phyloP scores from a whole-genome alignment of 2,329 filamentous ascomycete species.

The Trichoderma hamatum region DNA sequence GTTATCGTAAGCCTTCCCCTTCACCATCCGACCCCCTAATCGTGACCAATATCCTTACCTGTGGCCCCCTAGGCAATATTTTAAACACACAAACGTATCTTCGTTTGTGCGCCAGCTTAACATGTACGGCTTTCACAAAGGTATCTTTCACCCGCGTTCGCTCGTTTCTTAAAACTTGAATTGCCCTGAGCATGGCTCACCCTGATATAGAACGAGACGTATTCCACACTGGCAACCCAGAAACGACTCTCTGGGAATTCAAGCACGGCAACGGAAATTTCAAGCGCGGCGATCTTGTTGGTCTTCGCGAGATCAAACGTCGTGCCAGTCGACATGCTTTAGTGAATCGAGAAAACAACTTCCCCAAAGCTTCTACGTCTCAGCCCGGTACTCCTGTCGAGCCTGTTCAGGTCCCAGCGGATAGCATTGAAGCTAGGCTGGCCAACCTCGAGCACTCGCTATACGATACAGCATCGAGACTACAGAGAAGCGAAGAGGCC shows the following conservation, averaged over 20 bases:
- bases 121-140: slow-evolving; percentile 99
- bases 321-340: slow-evolving; percentile 90
- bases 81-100: slow-evolving; percentile 98
- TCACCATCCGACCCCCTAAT: not conserved
- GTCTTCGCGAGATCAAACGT: slow-evolving; percentile 92
- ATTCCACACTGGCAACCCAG: slow-evolving; percentile 91
- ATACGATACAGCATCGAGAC: slow-evolving; percentile 75
- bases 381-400: slow-evolving; percentile 86
- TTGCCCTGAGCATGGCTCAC: not conserved
- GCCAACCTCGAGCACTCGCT: slow-evolving; percentile 77
- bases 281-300: slow-evolving; percentile 89
- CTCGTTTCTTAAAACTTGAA: not conserved
- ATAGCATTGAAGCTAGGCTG: slow-evolving; percentile 76
- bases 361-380: slow-evolving; percentile 72
- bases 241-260: slow-evolving; percentile 96
- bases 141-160: slow-evolving; percentile 49
- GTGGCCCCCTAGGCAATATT: slow-evolving; percentile 76
- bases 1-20: slow-evolving; percentile 73
- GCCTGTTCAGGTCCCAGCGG: slow-evolving; percentile 69
- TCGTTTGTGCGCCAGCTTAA: slow-evolving; percentile 97
- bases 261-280: slow-evolving; percentile 98
- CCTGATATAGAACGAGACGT: slow-evolving; percentile 81
- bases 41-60: not conserved
- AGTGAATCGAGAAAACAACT: slow-evolving; percentile 88
- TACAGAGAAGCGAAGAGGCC: slow-evolving; percentile 82